These are phyloP conservation scores for Cyberlindnera veronae DNA, from an alignment of 805 yeast species.

Conservation along the genomic window DNA sequence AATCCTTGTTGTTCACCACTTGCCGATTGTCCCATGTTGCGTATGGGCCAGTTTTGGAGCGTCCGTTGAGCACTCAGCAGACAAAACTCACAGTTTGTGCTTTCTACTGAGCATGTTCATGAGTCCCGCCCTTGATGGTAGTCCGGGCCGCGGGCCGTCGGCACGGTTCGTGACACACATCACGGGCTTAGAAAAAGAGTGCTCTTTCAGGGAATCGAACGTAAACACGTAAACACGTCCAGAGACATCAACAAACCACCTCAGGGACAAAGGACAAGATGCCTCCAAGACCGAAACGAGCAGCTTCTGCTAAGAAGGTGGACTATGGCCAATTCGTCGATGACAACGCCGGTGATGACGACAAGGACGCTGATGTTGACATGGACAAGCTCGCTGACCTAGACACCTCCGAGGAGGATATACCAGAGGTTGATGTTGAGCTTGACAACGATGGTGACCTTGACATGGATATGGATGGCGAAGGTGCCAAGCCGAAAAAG, in stretches of 20 bases:
- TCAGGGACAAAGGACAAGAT: not conserved
- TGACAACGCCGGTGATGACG: conserved; percentile 3
- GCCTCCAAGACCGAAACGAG: conserved; percentile 4
- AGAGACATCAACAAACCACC: not conserved
- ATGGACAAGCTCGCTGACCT: conserved; percentile 38
- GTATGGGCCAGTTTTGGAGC: not conserved
- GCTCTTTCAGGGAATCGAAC: conserved; percentile 9
- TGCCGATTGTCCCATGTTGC: conserved; percentile 24
- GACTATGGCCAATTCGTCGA: conserved; percentile 11
- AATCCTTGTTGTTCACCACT: conserved; percentile 12
- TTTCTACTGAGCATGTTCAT: too few relatives aligned
- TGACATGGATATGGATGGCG: conserved; percentile 1
- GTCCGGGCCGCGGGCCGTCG: too few relatives aligned
- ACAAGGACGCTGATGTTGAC: conserved; percentile 8
- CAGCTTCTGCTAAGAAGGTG: conserved; percentile 6
- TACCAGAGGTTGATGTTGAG: conserved; percentile 16
- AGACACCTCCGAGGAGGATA: conserved; percentile 4
- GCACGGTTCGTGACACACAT: too few relatives aligned
- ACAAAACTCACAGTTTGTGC: too few relatives aligned
- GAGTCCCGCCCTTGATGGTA: too few relatives aligned
- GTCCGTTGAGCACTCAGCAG: too few relatives aligned
- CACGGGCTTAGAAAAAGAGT: too few relatives aligned
- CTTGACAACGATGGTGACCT: conserved; percentile 7
- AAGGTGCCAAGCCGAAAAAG: conserved; percentile 24
- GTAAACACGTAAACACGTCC: not conserved